phyloP scores from a whole-genome alignment of 805 yeast genomes.

The Lipomyces yamanashiensis region DNA sequence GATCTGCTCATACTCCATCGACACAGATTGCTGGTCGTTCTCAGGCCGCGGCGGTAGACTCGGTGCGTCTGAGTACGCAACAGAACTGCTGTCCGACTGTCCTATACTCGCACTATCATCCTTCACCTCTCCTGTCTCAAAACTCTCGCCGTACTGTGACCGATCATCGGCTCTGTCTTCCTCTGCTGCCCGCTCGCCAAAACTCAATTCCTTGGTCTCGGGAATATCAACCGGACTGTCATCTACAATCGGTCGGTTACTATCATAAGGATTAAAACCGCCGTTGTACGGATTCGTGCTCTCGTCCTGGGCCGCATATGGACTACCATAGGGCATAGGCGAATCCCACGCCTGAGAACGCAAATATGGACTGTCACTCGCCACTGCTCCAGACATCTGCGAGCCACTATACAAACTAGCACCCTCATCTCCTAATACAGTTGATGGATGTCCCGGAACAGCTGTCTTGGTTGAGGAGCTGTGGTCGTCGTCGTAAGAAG shows the following conservation, averaged over 20 bases:
- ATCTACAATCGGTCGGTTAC: conserved; percentile 3
- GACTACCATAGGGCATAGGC: not conserved
- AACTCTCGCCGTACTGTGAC: not conserved
- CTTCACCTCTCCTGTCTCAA: not conserved
- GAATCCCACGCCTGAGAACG: too few relatives aligned
- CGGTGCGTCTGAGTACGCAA: conserved; percentile 10
- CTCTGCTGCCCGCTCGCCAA: not conserved
- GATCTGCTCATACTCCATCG: conserved; percentile 3
- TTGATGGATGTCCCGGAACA: not conserved
- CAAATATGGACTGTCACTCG: not conserved
- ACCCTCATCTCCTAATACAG: not conserved
- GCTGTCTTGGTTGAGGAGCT: not conserved
- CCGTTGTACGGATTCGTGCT: not conserved
- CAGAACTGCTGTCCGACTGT: conserved; percentile 3
- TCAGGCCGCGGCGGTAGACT: conserved; percentile 3
- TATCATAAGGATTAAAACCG: conserved; percentile 1
- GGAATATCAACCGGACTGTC: not conserved
- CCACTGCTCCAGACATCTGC: not conserved
- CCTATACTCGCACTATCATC: not conserved
- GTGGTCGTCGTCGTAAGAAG: not conserved
- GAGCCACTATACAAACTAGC: not conserved
- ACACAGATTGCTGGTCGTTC: not conserved
- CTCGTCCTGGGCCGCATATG: not conserved
- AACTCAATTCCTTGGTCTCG: not conserved
- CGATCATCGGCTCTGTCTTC: not conserved